phyloP scores from a whole-genome alignment of 2,329 filamentous ascomycete species.

The Hymenoscyphus scutula region DNA sequence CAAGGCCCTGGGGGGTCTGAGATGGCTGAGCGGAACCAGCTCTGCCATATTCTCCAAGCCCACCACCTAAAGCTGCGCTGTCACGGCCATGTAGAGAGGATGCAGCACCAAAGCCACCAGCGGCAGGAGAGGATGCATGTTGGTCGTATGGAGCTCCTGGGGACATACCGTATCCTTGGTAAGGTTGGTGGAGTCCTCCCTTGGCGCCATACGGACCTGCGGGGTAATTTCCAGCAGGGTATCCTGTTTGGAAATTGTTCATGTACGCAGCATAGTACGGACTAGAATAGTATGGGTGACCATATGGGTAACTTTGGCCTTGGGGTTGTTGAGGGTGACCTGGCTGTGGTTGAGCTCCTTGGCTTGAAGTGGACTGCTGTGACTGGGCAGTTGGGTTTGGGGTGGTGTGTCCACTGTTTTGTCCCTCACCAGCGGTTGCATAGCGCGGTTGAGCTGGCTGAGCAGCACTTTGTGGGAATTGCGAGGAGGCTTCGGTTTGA shows the following conservation, averaged over 20 bases:
- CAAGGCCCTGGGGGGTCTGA: conserved; percentile 35
- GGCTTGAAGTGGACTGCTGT: conserved; percentile 48
- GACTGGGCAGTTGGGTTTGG: conserved; percentile 71
- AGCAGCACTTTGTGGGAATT: conserved; percentile 74
- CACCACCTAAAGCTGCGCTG: conserved; percentile 31
- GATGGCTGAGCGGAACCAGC: conserved; percentile 36
- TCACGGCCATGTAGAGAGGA: conserved; percentile 38
- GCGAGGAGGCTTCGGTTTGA: conserved; percentile 62
- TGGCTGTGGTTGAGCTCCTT: conserved; percentile 40
- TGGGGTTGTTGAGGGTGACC: conserved; percentile 53
- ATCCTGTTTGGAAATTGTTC: conserved; percentile 50
- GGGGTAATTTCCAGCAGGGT: conserved; percentile 39
- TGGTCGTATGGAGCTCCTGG: conserved; percentile 36
- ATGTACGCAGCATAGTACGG: conserved; percentile 63
- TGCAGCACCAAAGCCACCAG: conserved; percentile 32
- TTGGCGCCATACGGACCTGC: conserved; percentile 37
- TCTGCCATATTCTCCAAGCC: conserved; percentile 38
- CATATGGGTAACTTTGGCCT: conserved; percentile 48
- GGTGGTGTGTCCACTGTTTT: conserved; percentile 86
- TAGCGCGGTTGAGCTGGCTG: conserved; percentile 58
- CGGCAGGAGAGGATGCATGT: conserved; percentile 36
- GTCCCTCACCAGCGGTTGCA: conserved; percentile 61
- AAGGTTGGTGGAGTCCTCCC: conserved; percentile 37
- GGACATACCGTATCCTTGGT: conserved; percentile 37
- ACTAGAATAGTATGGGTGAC: conserved; percentile 59